A percentile compares a stretch with the other conserved stretches of the same genome.
phyloP scores from a whole-genome alignment of 495 filamentous ascomycete genomes.

The Xylaria curta region DNA sequence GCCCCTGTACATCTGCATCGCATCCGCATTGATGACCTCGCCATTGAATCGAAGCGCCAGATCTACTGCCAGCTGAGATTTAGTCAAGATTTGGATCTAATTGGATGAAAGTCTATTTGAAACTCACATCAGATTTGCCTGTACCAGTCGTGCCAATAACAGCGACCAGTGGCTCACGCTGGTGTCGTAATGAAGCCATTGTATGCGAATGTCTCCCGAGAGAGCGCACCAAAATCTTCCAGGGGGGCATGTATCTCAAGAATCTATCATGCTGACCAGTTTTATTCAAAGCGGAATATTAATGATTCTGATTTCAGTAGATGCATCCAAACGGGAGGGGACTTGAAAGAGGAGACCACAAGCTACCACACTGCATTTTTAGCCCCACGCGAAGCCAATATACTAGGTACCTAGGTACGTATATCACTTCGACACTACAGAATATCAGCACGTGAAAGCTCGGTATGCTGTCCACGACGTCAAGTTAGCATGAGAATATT shows the following conservation, averaged over 20 bases:
- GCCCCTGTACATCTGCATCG: constrained; percentile 97
- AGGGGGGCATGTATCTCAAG: constrained; percentile 1
- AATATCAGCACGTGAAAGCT: neutral
- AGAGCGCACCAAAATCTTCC: constrained; percentile 9
- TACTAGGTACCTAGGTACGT: too few relatives aligned
- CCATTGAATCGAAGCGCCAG: constrained; percentile 84
- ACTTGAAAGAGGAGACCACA: neutral
- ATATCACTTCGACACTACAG: neutral
- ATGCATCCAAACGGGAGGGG: neutral
- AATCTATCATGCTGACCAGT: neutral
- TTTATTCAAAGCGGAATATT: neutral
- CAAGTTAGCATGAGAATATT: neutral
- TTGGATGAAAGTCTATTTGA: neutral
- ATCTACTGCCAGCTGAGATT: constrained; percentile 85
- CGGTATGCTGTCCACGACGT: neutral
- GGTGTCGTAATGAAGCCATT: constrained; percentile 27
- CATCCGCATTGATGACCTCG: constrained; percentile 97
- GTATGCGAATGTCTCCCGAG: constrained; percentile 12
- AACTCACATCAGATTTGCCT: constrained; percentile 91
- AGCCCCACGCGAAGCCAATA: too few relatives aligned
- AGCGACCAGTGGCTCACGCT: constrained; percentile 70
- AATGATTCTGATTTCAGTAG: neutral
- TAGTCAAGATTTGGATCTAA: constrained; percentile 3
- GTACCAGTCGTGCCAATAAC: constrained; percentile 94
- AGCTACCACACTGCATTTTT: neutral